A percentile compares a stretch with the other conserved stretches of the same genome.
Conservation (phyloP, 805 yeast species). For the Yarrowia sp. region DNA sequence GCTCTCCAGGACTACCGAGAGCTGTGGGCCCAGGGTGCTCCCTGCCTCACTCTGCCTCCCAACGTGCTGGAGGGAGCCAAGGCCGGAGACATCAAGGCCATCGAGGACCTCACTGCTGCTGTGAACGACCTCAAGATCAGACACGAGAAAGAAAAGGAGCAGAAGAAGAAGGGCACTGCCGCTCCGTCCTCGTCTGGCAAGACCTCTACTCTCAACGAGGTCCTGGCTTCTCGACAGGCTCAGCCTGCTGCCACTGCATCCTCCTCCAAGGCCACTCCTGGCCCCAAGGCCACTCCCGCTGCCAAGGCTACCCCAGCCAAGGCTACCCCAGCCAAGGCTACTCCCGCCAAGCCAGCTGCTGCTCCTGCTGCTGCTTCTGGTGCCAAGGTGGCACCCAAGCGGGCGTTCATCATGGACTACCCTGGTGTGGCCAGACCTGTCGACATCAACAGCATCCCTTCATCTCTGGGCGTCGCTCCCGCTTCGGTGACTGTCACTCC, state of each 20-base stretch:
- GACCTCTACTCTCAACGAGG: conserved; percentile 22
- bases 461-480: neutral
- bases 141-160: neutral
- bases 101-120: conserved; percentile 8
- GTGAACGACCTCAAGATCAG: conserved; percentile 3
- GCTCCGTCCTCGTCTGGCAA: no score
- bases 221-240: conserved; percentile 7
- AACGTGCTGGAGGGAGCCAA: conserved; percentile 5
- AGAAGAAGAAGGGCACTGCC: conserved; percentile 6
- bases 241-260: neutral
- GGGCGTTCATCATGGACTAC: conserved; percentile 15
- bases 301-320: neutral
- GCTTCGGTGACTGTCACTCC: conserved; percentile 6
- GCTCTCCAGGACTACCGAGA: conserved; percentile 9
- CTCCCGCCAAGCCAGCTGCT: neutral
- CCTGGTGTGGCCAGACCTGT: conserved; percentile 5
- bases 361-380: neutral
- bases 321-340: neutral
- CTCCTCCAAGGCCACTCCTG: neutral
- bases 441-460: neutral
- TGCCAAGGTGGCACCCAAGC: neutral
- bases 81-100: neutral
- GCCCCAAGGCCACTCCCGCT: neutral
- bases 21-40: conserved; percentile 14
- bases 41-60: conserved; percentile 3